A percentile compares a stretch with the other conserved stretches of the same genome.
phyloP scores from a whole-genome alignment of 2,329 filamentous ascomycete species.

The Metarhizium brunneum region DNA sequence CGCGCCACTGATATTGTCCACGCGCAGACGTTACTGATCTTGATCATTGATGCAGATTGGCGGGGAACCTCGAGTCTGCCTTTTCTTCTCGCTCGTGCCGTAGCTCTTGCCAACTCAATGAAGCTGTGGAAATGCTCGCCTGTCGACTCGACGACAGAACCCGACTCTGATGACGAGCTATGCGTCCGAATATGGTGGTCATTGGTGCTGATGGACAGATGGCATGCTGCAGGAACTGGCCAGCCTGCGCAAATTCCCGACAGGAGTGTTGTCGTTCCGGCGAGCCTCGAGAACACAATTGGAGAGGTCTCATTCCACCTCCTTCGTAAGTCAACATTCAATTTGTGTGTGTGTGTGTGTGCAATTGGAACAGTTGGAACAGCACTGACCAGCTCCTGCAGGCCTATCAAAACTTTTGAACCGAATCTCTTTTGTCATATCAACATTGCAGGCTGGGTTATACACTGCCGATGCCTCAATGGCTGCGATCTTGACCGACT shows the following conservation, averaged over 20 bases:
- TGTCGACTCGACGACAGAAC: conserved; percentile 39
- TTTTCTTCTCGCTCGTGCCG: conserved; percentile 53
- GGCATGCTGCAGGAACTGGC: conserved; percentile 60
- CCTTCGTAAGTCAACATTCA: conserved; percentile 40
- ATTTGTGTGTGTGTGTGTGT: background rate
- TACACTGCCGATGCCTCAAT: conserved; percentile 23
- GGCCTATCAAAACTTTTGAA: conserved; percentile 48
- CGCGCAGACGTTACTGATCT: conserved; percentile 56
- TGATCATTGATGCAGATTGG: conserved; percentile 55
- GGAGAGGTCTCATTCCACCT: conserved; percentile 57
- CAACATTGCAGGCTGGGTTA: conserved; percentile 24
- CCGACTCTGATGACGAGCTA: conserved; percentile 53
- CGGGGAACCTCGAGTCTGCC: conserved; percentile 35
- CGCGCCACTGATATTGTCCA: conserved; percentile 43
- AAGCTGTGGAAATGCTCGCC: conserved; percentile 39
- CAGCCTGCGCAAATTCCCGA: conserved; percentile 55
- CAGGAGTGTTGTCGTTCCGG: conserved; percentile 48
- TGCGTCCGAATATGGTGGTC: conserved; percentile 63
- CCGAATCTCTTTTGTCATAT: conserved; percentile 27
- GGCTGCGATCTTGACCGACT: conserved; percentile 25
- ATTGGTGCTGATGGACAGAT: conserved; percentile 61
- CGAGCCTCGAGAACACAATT: conserved; percentile 49
- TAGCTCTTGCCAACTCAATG: conserved; percentile 56
- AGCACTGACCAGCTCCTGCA: conserved; percentile 13
- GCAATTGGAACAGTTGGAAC: background rate